Percentiles rank a stretch among this genome's conserved stretches.
phyloP scores from a whole-genome alignment of 257 asterid genomes.

The Primulina huaijiensis region DNA sequence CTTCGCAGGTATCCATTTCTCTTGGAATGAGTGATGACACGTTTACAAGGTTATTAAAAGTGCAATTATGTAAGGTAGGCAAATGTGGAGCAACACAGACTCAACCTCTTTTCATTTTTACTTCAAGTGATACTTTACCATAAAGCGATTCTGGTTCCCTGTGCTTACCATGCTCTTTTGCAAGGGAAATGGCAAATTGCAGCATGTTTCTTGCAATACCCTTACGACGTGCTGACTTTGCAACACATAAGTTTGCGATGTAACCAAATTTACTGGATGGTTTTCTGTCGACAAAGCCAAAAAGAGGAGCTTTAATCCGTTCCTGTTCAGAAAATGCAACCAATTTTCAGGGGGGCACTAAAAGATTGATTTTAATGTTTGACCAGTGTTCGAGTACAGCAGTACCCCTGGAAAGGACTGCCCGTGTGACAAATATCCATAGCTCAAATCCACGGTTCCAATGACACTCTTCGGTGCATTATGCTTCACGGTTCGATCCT shows the following conservation, averaged over 20 bases:
- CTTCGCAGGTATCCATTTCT: too few relatives aligned
- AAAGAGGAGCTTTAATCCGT: constrained; percentile 34
- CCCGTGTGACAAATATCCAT: constrained; percentile 38
- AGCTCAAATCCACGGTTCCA: constrained; percentile 54
- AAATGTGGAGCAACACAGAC: neutral
- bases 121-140: neutral
- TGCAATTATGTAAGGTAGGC: too few relatives aligned
- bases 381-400: neutral
- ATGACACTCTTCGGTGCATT: constrained; percentile 42
- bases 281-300: constrained; percentile 34
- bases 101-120: neutral
- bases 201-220: constrained; percentile 65
- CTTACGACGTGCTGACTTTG: constrained; percentile 65
- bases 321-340: constrained; percentile 34
- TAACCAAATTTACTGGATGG: constrained; percentile 42
- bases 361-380: neutral
- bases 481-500: constrained; percentile 30
- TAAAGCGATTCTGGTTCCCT: neutral
- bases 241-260: constrained; percentile 64
- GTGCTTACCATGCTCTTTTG: constrained; percentile 46
- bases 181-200: constrained; percentile 38
- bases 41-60: too few relatives aligned
- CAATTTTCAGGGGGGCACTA: neutral
- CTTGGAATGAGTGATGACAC: too few relatives aligned
- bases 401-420: constrained; percentile 59